These are phyloP conservation scores for Fusarium xylarioides DNA, from an alignment of 2,329 filamentous ascomycete species.

Conservation along the genomic window DNA sequence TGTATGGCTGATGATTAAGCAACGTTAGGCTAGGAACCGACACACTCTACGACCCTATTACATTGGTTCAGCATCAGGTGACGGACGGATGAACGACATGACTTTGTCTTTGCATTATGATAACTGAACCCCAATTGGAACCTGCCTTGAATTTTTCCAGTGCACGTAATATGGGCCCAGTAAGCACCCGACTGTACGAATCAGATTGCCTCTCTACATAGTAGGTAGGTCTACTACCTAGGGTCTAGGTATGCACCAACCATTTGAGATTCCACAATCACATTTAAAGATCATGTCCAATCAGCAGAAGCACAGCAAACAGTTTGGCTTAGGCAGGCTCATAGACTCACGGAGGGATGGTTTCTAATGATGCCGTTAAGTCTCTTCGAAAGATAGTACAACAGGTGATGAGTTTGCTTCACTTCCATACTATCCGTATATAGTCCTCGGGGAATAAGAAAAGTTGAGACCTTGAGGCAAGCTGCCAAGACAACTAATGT, in stretches of 20 bases:
- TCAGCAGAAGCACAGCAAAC: not conserved
- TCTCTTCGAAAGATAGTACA: not conserved
- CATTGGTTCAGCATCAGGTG: not conserved
- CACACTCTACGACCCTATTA: not conserved
- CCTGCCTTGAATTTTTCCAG: not conserved
- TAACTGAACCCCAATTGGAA: not conserved
- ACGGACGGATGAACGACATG: not conserved
- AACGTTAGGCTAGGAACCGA: conserved; percentile 1
- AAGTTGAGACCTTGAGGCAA: not conserved
- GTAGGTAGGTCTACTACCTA: not conserved
- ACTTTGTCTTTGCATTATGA: not conserved
- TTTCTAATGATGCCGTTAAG: not conserved
- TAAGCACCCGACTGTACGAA: not conserved
- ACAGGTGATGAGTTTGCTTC: not conserved
- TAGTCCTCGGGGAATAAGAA: not conserved
- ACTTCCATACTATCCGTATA: not conserved
- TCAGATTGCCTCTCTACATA: not conserved
- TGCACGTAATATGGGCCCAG: not conserved
- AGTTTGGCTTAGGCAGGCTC: not conserved
- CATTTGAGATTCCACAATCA: not conserved
- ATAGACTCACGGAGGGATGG: not conserved
- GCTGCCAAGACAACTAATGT: not conserved
- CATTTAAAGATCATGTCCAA: not conserved
- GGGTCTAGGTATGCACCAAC: not conserved
- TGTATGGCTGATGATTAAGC: conserved; percentile 9